phyloP scores from a whole-genome alignment of 345 rosid species.

The Salix brachista region DNA sequence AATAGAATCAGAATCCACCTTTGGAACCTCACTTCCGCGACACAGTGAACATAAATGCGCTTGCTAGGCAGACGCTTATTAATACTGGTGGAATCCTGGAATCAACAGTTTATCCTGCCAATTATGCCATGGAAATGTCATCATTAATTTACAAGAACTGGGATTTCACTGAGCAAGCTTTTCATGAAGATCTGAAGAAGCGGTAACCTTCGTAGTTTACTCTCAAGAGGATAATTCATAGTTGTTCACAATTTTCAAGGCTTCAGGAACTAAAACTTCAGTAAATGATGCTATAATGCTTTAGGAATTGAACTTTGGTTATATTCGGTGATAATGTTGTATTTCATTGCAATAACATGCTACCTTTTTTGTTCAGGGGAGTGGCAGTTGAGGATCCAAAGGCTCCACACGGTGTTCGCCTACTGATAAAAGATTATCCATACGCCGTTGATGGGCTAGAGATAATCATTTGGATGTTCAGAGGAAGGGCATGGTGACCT shows the following conservation, averaged over 20 bases:
- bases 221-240: background rate
- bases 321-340: background rate
- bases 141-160: slow-evolving; percentile 31
- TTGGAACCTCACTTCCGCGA: slow-evolving; percentile 40
- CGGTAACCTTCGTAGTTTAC: slow-evolving; percentile 5
- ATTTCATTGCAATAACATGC: background rate
- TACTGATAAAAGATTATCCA: slow-evolving; percentile 32
- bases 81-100: slow-evolving; percentile 38
- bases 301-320: background rate
- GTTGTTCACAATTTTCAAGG: too few relatives aligned
- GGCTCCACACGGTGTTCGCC: slow-evolving; percentile 26
- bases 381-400: slow-evolving; percentile 27
- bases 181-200: slow-evolving; percentile 35
- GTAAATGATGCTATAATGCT: too few relatives aligned
- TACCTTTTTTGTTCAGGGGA: slow-evolving; percentile 22
- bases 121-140: slow-evolving; percentile 36
- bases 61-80: slow-evolving; percentile 25
- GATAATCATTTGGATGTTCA: slow-evolving; percentile 25
- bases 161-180: slow-evolving; percentile 37
- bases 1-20: slow-evolving; percentile 9
- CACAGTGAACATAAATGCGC: slow-evolving; percentile 38
- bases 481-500: slow-evolving; percentile 42
- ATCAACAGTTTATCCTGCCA: slow-evolving; percentile 30
- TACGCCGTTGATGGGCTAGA: slow-evolving; percentile 43
- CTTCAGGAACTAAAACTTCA: too few relatives aligned